Base-by-base conservation (phyloP, 805 yeast genomes). In the Monosporozyma servazzii region DNA sequence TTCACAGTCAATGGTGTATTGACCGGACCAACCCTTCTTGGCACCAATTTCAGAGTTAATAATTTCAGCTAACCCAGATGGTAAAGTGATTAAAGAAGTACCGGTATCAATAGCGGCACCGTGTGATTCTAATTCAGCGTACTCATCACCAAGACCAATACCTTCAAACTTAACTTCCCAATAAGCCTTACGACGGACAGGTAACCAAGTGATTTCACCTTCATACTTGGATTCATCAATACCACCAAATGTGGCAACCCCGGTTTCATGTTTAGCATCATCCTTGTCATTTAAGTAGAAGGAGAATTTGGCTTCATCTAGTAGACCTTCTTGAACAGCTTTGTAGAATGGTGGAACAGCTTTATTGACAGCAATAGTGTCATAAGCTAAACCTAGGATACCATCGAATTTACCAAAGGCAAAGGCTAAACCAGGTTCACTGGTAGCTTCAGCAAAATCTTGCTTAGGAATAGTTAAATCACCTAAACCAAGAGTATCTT, bases 71-170 rank as follows among this genome's bases (percentile, higher is more conserved):
- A 93, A 76, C 48, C 93, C 91, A 27, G 96, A 84, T 60, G 99
- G 99, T 66, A 93, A 77, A 47, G 96, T 89, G 70, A 93, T 86
- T 70, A 93, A 79, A 37, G 98, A 91, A 57, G 99, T 93, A 73
- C 99, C 99, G 53, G 99, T 93, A 71, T 93, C 99, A 67, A 93
- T 89, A 55, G 96, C 96, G 63, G 97, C 99, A 69, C 99, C 99
- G 55, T 89, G 83, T 64, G 74, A 75, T 59, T 77, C 79, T 64
- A 93, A 80, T 61, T 77, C 80, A 48, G 98, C 96, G 65, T 79
- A 86, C 73, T 93, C 96, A 59, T 86, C 86, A 64, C 99, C 99
- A 56, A 93, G 78, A 44, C 90, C 87, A 68, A 93, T 76, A 61
- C 96, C 90, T 61, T 88, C 88, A 60, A 93, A 85, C 61, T 84